phyloP scores from a whole-genome alignment of 2,329 filamentous ascomycete species.

The Venturia nashicola region DNA sequence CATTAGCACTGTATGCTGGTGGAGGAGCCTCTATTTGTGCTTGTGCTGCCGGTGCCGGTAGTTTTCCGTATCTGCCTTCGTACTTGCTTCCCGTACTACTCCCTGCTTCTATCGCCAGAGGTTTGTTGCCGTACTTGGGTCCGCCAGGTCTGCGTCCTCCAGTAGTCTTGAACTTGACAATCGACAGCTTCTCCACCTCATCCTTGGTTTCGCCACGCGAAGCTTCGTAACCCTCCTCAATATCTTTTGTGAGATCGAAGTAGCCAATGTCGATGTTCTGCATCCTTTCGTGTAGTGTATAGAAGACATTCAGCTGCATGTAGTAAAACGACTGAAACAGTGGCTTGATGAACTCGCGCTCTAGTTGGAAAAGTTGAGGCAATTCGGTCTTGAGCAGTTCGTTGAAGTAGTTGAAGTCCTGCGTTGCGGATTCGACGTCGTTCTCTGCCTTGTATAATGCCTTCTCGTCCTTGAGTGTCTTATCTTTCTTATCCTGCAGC shows the following conservation, averaged over 20 bases:
- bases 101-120: constrained; percentile 18
- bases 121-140: constrained; percentile 26
- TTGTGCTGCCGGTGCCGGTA: constrained; percentile 13
- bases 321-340: constrained; percentile 99
- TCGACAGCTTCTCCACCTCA: constrained; percentile 67
- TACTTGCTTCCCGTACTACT: constrained; percentile 23
- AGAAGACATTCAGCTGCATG: constrained; percentile 99
- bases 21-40: constrained; percentile 21
- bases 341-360: constrained; percentile 89
- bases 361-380: constrained; percentile 78
- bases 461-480: constrained; percentile 92
- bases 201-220: constrained; percentile 86
- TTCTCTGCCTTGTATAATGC: constrained; percentile 91
- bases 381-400: constrained; percentile 92
- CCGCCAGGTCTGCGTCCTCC: constrained; percentile 40
- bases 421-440: constrained; percentile 79
- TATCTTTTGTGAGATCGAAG: constrained; percentile 81
- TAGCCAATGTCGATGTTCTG: constrained; percentile 95
- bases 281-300: constrained; percentile 97
- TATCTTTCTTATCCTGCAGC: constrained; percentile 95
- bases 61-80: constrained; percentile 13
- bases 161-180: constrained; percentile 84
- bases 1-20: constrained; percentile 1
- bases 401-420: constrained; percentile 98
- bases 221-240: constrained; percentile 79